phyloP scores from a whole-genome alignment of 805 yeast species.

The Ogataea nakhonphanomensis region DNA sequence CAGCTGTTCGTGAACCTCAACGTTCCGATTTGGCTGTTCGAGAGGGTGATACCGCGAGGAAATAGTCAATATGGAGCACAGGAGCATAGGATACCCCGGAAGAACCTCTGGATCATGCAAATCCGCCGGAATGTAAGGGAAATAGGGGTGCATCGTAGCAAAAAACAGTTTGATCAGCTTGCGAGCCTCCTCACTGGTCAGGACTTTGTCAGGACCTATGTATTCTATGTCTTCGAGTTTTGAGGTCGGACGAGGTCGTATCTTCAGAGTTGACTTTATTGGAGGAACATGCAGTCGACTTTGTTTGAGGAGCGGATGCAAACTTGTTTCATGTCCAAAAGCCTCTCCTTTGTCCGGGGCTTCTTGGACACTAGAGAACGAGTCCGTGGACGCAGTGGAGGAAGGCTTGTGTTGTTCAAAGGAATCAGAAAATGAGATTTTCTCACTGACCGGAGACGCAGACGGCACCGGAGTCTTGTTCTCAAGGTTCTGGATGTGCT shows the following conservation, averaged over 20 bases:
- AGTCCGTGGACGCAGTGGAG: constrained; percentile 5
- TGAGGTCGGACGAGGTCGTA: constrained; percentile 46
- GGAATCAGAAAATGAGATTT: not conserved
- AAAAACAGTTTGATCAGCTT: constrained; percentile 60
- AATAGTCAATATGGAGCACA: constrained; percentile 78
- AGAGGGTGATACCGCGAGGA: constrained; percentile 73
- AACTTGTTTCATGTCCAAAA: constrained; percentile 29
- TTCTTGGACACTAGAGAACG: not conserved
- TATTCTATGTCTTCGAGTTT: constrained; percentile 59
- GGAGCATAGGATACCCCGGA: constrained; percentile 74
- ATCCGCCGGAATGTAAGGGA: constrained; percentile 79
- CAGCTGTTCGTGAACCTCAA: constrained; percentile 69
- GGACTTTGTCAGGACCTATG: constrained; percentile 49
- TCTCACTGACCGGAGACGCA: not conserved
- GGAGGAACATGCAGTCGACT: constrained; percentile 41
- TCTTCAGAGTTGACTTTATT: constrained; percentile 37
- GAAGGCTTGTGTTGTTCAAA: constrained; percentile 2
- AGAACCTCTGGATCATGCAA: constrained; percentile 62
- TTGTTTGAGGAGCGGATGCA: constrained; percentile 24
- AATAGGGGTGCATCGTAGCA: constrained; percentile 80
- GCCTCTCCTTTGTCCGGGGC: constrained; percentile 18
- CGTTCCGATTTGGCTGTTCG: constrained; percentile 35
- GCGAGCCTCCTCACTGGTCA: constrained; percentile 62
- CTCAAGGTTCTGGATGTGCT: constrained; percentile 47
- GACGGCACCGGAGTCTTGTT: constrained; percentile 10